Base-by-base conservation (phyloP, 139 green algal genomes). In the Volvox africanus region DNA sequence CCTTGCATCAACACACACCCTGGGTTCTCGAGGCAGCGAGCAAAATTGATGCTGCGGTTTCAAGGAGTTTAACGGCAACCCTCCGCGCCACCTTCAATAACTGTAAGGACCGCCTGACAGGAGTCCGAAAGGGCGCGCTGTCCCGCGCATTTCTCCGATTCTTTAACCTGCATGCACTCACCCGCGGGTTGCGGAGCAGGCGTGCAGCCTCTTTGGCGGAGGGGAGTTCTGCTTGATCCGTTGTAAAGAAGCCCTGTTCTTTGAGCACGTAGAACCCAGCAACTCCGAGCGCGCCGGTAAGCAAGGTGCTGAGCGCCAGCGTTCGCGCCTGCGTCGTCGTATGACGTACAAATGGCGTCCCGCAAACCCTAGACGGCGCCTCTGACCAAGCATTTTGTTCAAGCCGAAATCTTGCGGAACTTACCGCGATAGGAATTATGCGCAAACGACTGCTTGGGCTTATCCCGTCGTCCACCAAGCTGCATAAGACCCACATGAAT, bases 401-500 rank as follows among this genome's bases (percentile, higher is more conserved):
- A 75, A 75, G 22, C 11, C 22, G 3, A 75, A 55, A 55, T 55
- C 44, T 55, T 55, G 44, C 44, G 67, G 33, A 65, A 73, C 89
- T 78, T 62, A 92, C 86, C 37, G 91, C 91, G 33, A 92, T 32
- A 0, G 91, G 91, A 35, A 93, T 92, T 18, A 92, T 77, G 71
- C 91, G 80, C 61, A 93, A 65, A 22, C 87, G 91, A 30, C 24
- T 88, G 61, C 32, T 35, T 5, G 91, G 91, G 69, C 91, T 91
- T 35, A 93, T 91, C 22, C 91, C 91, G 89, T 93, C 91, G 26
- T 93, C 91, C 17, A 89, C 69, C n/a, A 93, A 61, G 36, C 91
- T 93, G 86, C 85, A 61, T 35, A 55, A 5, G 44, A 55, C 44
- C 44, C 44, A 55, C 44, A 55, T 55, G 44, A 55, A 55, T 55